Percentiles rank a stretch among this genome's conserved stretches.
Conservation (phyloP, 768 basidiomycete genomes). For the Tephrocybe rancida region DNA sequence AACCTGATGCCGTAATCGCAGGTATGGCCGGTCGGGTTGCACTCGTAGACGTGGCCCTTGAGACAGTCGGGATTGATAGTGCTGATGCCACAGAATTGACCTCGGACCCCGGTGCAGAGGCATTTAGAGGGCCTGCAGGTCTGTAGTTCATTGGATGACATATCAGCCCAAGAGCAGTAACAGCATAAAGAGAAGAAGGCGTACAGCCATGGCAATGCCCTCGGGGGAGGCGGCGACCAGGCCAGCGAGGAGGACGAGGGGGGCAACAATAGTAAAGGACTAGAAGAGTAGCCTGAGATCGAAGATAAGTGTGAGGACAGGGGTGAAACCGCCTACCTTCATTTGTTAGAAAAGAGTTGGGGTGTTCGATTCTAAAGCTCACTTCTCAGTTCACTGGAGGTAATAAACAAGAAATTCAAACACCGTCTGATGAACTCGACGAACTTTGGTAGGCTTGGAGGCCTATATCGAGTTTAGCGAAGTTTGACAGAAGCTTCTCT, state of each 20-base stretch:
- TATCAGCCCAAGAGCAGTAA: background rate
- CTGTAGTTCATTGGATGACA: background rate
- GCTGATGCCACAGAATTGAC: constrained; percentile 19
- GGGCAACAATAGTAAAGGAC: constrained; percentile 13
- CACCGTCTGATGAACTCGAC: too few relatives aligned
- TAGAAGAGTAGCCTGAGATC: background rate
- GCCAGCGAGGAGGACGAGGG: constrained; percentile 16
- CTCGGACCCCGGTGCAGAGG: constrained; percentile 10
- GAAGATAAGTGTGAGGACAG: background rate
- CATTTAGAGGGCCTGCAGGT: constrained; percentile 16
- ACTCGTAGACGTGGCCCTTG: constrained; percentile 21
- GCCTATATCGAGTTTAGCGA: too few relatives aligned
- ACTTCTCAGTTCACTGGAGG: too few relatives aligned
- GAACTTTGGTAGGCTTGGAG: too few relatives aligned
- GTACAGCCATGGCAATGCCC: constrained; percentile 13
- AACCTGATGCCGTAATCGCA: constrained; percentile 18
- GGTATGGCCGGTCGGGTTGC: constrained; percentile 11
- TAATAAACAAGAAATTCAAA: too few relatives aligned
- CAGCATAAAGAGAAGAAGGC: background rate
- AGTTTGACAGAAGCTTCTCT: too few relatives aligned
- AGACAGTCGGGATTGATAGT: constrained; percentile 18
- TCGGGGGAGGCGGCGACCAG: constrained; percentile 13
- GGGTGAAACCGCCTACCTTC: constrained; percentile 2
- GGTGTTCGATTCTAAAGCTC: too few relatives aligned
- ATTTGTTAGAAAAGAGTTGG: background rate